Percentiles rank a stretch among this genome's conserved stretches.
phyloP scores from a whole-genome alignment of 805 yeast genomes.

The Komagataella populi region DNA sequence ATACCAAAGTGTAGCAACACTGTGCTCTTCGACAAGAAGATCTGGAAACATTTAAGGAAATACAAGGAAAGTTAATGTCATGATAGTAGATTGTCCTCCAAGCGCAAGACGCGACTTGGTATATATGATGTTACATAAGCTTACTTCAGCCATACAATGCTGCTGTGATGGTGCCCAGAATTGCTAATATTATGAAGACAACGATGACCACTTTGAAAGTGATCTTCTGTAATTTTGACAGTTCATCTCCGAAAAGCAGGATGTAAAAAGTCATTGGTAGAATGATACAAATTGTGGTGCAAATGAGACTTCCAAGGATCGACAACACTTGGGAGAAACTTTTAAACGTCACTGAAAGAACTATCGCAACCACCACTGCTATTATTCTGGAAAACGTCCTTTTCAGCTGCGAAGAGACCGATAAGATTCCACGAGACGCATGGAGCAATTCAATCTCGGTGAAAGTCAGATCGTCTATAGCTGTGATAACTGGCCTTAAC shows the following conservation, averaged over 20 bases:
- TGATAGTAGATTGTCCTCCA: neutral
- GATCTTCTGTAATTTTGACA: conserved; percentile 23
- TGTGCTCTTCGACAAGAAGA: conserved; percentile 3
- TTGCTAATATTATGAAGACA: conserved; percentile 32
- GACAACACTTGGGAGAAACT: conserved; percentile 76
- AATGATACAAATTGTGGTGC: conserved; percentile 68
- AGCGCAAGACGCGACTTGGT: neutral
- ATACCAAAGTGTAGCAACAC: conserved; percentile 16
- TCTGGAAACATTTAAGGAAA: neutral
- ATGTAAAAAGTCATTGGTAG: conserved; percentile 67
- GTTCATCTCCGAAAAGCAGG: conserved; percentile 31
- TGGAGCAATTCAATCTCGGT: neutral
- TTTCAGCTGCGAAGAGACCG: conserved; percentile 2
- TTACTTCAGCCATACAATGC: conserved; percentile 5
- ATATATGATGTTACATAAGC: neutral
- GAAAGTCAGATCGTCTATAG: conserved; percentile 31
- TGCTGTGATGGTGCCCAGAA: conserved; percentile 50
- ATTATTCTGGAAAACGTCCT: conserved; percentile 19
- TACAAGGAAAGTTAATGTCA: neutral
- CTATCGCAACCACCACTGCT: conserved; percentile 45
- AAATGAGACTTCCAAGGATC: conserved; percentile 67
- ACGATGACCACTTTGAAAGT: conserved; percentile 29
- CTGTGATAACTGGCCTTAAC: conserved; percentile 69
- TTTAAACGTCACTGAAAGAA: conserved; percentile 52
- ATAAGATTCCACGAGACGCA: conserved; percentile 3